These are phyloP conservation scores for Ophiosphaerella narmari DNA, from an alignment of 2,329 filamentous ascomycete genomes.

Conservation along the genomic window DNA sequence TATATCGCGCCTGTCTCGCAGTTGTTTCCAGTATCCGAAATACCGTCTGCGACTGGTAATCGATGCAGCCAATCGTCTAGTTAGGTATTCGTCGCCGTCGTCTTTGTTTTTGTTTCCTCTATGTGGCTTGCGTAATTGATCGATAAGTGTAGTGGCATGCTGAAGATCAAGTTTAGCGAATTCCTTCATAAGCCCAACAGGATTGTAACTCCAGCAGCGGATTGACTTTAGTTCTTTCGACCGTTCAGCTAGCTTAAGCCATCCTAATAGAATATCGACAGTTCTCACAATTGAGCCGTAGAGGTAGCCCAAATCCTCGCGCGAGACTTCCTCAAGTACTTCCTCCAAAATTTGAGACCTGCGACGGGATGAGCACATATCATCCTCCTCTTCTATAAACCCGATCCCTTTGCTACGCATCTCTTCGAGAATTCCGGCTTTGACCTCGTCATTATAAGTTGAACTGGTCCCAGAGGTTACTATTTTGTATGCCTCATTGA, in stretches of 20 bases:
- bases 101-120: neutral
- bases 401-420: too few relatives aligned
- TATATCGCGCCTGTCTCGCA: slow-evolving; percentile 4
- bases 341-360: too few relatives aligned
- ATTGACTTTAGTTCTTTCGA: too few relatives aligned
- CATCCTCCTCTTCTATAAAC: too few relatives aligned
- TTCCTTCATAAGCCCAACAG: slow-evolving; percentile 37
- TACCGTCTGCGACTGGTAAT: slow-evolving; percentile 43
- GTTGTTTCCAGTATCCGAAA: slow-evolving; percentile 46
- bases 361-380: too few relatives aligned
- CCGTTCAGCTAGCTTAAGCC: slow-evolving; percentile 22
- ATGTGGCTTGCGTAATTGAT: slow-evolving; percentile 23
- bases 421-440: slow-evolving; percentile 3
- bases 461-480: slow-evolving; percentile 34
- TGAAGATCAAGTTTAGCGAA: slow-evolving; percentile 38
- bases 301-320: too few relatives aligned
- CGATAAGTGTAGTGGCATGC: slow-evolving; percentile 38
- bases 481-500: slow-evolving; percentile 32
- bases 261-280: slow-evolving; percentile 21
- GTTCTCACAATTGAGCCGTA: too few relatives aligned
- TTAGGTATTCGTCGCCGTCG: slow-evolving; percentile 26
- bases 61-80: slow-evolving; percentile 31
- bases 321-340: too few relatives aligned
- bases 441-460: slow-evolving; percentile 40
- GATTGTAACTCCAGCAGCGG: slow-evolving; percentile 24